These are phyloP conservation scores for Ophiostoma triangulosporum DNA, from an alignment of 2,329 filamentous ascomycete genomes.

Conservation along the genomic window DNA sequence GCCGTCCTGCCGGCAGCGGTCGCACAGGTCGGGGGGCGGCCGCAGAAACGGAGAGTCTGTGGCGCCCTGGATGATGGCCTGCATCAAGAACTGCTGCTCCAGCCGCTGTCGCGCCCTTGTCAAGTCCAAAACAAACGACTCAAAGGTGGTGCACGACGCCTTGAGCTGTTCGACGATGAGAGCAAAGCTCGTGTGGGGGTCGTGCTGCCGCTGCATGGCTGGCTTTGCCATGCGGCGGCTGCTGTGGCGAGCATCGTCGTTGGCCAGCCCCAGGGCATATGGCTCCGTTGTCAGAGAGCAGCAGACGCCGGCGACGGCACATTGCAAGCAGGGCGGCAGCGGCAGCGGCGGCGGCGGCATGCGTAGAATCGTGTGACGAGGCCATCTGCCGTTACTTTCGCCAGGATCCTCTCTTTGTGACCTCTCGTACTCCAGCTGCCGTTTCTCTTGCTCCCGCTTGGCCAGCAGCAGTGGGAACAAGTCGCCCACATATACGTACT, in stretches of 20 bases:
- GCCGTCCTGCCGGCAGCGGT: conserved; percentile 8
- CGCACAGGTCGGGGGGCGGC: conserved; percentile 8
- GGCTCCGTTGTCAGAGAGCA: conserved; percentile 12
- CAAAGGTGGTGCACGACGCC: background rate
- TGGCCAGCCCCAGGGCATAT: conserved; percentile 4
- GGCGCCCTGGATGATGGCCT: conserved; percentile 1
- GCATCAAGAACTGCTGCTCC: conserved; percentile 4
- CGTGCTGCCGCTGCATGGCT: background rate
- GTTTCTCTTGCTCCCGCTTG: background rate
- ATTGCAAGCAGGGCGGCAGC: conserved; percentile 14
- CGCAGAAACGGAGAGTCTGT: conserved; percentile 8
- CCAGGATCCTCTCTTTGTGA: background rate
- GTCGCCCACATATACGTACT: too few species aligned
- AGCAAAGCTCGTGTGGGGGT: background rate
- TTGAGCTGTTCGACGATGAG: background rate
- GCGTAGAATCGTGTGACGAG: background rate
- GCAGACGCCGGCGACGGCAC: conserved; percentile 7
- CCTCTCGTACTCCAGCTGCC: background rate
- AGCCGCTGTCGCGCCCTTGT: conserved; percentile 8
- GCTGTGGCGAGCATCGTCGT: conserved; percentile 4
- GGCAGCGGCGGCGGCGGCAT: conserved; percentile 7
- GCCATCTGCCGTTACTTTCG: background rate
- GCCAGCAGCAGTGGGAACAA: too few species aligned
- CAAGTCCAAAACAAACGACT: background rate
- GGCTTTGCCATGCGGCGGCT: background rate